These are phyloP conservation scores for Spizellomyces sp. DNA, from an alignment of 192 early-diverging fungal genomes.

Conservation along the genomic window DNA sequence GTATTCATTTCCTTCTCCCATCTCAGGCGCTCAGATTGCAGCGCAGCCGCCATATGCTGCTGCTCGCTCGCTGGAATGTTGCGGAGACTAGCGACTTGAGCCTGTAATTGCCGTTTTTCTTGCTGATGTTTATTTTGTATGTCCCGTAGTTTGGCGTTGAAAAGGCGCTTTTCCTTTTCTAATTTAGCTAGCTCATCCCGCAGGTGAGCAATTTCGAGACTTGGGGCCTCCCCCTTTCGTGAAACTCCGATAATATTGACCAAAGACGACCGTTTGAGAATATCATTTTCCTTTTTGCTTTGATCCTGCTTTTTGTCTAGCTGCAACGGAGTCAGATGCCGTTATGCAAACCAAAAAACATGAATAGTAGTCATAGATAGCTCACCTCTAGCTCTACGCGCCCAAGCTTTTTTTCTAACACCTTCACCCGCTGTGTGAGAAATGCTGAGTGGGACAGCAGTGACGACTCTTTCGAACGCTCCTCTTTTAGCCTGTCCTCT, in stretches of 20 bases:
- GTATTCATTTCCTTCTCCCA: neutral
- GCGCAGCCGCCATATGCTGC: neutral
- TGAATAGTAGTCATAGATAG: neutral
- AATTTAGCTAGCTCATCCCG: conserved; percentile 13
- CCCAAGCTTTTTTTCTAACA: neutral
- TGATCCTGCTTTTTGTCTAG: neutral
- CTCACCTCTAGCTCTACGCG: neutral
- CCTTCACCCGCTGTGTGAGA: conserved; percentile 1
- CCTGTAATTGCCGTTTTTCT: conserved; percentile 7
- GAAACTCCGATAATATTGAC: neutral
- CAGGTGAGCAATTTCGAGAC: neutral
- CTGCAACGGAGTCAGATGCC: neutral
- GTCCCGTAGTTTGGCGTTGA: conserved; percentile 16
- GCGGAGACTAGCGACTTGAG: neutral
- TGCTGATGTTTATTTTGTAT: neutral
- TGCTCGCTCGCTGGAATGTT: neutral
- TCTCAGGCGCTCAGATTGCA: neutral
- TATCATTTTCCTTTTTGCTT: conserved; percentile 1
- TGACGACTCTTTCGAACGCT: neutral
- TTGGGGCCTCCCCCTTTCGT: neutral
- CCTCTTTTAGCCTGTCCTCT: conserved; percentile 1
- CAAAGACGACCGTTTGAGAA: neutral
- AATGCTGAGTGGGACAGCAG: neutral
- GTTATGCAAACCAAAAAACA: neutral
- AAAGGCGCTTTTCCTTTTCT: conserved; percentile 9